Conservation (phyloP, 257 asterid genomes). For the Jacaranda copaia region DNA sequence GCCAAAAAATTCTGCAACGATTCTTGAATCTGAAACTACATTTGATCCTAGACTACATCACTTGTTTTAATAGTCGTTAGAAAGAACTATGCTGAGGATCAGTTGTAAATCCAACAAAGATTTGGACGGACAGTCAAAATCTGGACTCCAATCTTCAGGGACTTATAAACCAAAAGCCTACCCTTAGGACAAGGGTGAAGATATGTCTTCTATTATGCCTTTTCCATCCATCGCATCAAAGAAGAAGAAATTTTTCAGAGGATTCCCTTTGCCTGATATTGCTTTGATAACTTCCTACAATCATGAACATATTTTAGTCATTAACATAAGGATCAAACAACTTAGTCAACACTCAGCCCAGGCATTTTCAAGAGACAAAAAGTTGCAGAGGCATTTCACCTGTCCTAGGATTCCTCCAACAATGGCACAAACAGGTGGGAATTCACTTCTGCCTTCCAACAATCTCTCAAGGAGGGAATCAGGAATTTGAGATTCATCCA, state of each 20-base stretch:
- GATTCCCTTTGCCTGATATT: slow-evolving; percentile 96
- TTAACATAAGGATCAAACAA: neutral
- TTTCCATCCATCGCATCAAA: slow-evolving; percentile 86
- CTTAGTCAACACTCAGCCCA: neutral
- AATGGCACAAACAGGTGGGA: slow-evolving; percentile 94
- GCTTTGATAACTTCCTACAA: slow-evolving; percentile 93
- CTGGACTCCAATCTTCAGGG: neutral
- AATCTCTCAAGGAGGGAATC: slow-evolving; percentile 80
- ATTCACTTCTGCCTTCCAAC: slow-evolving; percentile 70
- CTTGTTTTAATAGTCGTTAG: neutral
- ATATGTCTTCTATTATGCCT: slow-evolving; percentile 83
- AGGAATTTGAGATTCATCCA: slow-evolving; percentile 74
- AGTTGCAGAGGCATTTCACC: slow-evolving; percentile 46
- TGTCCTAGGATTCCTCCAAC: slow-evolving; percentile 97
- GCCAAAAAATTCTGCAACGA: slow-evolving; percentile 1
- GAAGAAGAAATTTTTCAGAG: slow-evolving; percentile 90
- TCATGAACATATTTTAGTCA: slow-evolving; percentile 26
- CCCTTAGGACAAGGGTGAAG: slow-evolving; percentile 41
- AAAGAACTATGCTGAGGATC: slow-evolving; percentile 12
- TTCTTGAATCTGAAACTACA: neutral
- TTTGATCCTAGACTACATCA: neutral
- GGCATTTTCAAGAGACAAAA: slow-evolving; percentile 2
- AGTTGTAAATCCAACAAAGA: neutral
- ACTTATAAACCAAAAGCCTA: neutral
- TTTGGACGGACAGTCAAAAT: neutral